Conservation (phyloP, 495 filamentous ascomycete species). For the Talaromyces trachyspermus region DNA sequence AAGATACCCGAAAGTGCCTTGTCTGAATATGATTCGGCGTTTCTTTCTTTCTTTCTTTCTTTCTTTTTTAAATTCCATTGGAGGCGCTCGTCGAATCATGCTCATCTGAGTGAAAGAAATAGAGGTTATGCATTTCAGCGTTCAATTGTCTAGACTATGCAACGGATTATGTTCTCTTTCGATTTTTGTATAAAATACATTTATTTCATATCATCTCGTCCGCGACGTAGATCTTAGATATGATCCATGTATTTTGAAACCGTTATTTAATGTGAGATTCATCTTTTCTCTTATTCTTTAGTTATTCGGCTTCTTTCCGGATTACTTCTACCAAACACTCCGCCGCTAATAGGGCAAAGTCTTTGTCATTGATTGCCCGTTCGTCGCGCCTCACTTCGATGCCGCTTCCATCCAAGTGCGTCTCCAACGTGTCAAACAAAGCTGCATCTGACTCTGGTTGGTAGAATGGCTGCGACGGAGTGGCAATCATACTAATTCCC, state of each 20-base stretch:
- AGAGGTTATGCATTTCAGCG: constrained; percentile 3
- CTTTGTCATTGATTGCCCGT: constrained; percentile 39
- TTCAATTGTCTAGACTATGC: neutral
- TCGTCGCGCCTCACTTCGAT: constrained; percentile 28
- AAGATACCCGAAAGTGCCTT: neutral
- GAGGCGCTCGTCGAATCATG: too few relatives aligned
- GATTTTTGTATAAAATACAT: neutral
- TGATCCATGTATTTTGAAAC: neutral
- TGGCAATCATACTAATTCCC: constrained; percentile 43
- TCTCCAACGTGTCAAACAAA: constrained; percentile 38
- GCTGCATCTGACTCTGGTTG: constrained; percentile 37
- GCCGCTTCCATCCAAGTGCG: constrained; percentile 27
- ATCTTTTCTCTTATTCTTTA: neutral
- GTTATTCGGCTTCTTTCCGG: constrained; percentile 1
- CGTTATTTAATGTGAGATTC: neutral
- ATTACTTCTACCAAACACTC: constrained; percentile 18
- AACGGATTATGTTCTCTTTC: neutral
- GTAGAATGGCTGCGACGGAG: constrained; percentile 29
- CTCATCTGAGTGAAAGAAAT: neutral
- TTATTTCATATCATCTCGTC: neutral
- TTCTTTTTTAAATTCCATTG: constrained; percentile 9
- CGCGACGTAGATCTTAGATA: neutral
- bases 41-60: constrained; percentile 10
- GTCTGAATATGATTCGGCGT: neutral
- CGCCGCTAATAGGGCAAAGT: constrained; percentile 25